Percentiles rank a stretch among this genome's conserved stretches.
phyloP scores from a whole-genome alignment of 768 basidiomycete species.

The Suillus variegatus region DNA sequence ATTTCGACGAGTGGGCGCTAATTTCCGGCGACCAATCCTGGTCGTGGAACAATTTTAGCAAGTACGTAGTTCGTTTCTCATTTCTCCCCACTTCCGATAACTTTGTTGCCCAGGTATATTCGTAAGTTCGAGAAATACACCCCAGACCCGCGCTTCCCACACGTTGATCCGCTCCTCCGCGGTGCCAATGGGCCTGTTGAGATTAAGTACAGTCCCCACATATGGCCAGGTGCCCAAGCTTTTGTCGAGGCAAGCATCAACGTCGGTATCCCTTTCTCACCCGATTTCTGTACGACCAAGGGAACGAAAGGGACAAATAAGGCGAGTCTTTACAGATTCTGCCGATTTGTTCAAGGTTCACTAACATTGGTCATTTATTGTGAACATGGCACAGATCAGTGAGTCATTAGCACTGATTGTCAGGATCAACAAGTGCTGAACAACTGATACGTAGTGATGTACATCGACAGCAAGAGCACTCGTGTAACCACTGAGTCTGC shows the following conservation, averaged over 20 bases:
- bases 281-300: slow-evolving; percentile 56
- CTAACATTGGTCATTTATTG: neutral
- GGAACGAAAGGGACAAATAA: slow-evolving; percentile 65
- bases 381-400: slow-evolving; percentile 40
- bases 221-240: slow-evolving; percentile 44
- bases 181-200: slow-evolving; percentile 59
- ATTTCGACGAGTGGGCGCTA: slow-evolving; percentile 67
- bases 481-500: slow-evolving; percentile 67
- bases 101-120: slow-evolving; percentile 54
- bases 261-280: slow-evolving; percentile 50
- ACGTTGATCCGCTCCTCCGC: slow-evolving; percentile 45
- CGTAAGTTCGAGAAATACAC: slow-evolving; percentile 64
- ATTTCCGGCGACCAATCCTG: slow-evolving; percentile 57
- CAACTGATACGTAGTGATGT: slow-evolving; percentile 55
- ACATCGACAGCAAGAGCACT: slow-evolving; percentile 50
- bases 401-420: slow-evolving; percentile 14
- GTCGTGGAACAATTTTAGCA: slow-evolving; percentile 52
- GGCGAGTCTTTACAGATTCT: slow-evolving; percentile 36
- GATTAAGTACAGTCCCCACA: slow-evolving; percentile 56
- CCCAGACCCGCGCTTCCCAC: slow-evolving; percentile 50
- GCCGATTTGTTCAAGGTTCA: too few species aligned
- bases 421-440: neutral
- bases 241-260: slow-evolving; percentile 57
- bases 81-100: slow-evolving; percentile 1
- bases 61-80: slow-evolving; percentile 33